Evolutionary conservation across 2,329 filamentous ascomycete genomes (phyloP), one percentile per base, ranked within the genome.

Genomic region (Fusarium sp.): DNA sequence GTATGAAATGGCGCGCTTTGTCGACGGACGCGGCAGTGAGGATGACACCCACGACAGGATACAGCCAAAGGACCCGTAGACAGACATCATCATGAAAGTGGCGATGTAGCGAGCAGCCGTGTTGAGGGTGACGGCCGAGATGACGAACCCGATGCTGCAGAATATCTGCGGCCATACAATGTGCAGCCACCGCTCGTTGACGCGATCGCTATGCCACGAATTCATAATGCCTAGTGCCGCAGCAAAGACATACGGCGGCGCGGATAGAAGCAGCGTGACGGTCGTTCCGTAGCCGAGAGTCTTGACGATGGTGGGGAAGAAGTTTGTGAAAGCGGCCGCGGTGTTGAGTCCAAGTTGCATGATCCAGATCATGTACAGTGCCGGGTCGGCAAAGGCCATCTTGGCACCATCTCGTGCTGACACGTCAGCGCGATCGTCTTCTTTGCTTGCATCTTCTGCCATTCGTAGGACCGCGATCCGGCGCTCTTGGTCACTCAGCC

Each of bases 81-180:
- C 44, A 1, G 54, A 56, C 54, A 57, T 57, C 54, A 57, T 56
- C 54, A 57, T 49, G 27, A 57, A 56, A 0, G 54, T 57, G 2
- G 54, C 35, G 32, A 56, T 57, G 2, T 56, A 57, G 1, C 54
- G 15, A n/a, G 54, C 54, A 2, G 54, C 54, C 1, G 43, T 56
- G 15, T 56, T 49, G 10, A 56, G 43, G 1, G 54, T 49, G 1
- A 49, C 32, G 1, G 54, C 54, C 2, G 54, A 56, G 7, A 57
- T 56, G 0, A 57, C 49, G 27, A 57, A 57, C 10, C 54, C 54
- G 4, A 57, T 8, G 0, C 51, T 56, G 5, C 51, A 56, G 10
- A 57, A 49, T 19, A 57, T 31, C 11, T 56, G 54, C 0, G 51
- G 54, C 54, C 54, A 57, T 1, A 57, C 54, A 8, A 57, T 43